Evolutionary conservation across 257 asterid genomes (phyloP), one percentile per base, ranked within the genome.

Genomic region (Coffea eugenioides): DNA sequence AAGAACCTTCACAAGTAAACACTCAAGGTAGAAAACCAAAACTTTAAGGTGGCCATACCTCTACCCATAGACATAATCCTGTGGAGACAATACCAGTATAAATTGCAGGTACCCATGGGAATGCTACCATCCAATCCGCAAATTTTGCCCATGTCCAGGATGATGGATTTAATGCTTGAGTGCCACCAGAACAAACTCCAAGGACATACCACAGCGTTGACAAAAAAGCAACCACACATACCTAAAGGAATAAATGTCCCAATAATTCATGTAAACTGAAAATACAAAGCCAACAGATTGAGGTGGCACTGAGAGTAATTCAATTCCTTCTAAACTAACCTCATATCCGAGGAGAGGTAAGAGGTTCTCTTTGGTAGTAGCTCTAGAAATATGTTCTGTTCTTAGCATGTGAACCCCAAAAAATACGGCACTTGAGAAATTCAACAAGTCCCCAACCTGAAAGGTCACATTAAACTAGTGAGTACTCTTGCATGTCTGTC

Each of bases 91-190:
- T 82, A 80, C 97, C 98, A 31, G 98, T 93, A 82, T 91, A 93
- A 51, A 91, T 79, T 73, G 96, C 94, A 78, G 98, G 97, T 77
- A 89, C 76, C 98, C 98, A 93, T 74, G 97, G 98, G 89, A 90
- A 93, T 69, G 82, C 74, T 45, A 83, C 79, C 46, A 85, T 64
- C 81, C 85, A 86, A 76, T 83, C 84, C 34, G 78, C 78, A 67
- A 85, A 80, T 68, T 83, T 52, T 74, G 69, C 77, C 87, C 83
- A 83, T 54, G 92, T 88, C 94, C 90, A 89, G 66, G 92, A 81
- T n/a, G 87, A 82, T 75, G 86, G 87, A 83, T 83, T 86, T 74
- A 75, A 64, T 54, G 77, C 88, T 71, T 69, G 90, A n/a, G 81
- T 65, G 79, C 88, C 87, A 25, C 83, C 78, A 57, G 83, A 83